A percentile compares a stretch with the other conserved stretches of the same genome.
Conservation (phyloP, 345 rosid species). For the Xanthoceras sorbifolium region DNA sequence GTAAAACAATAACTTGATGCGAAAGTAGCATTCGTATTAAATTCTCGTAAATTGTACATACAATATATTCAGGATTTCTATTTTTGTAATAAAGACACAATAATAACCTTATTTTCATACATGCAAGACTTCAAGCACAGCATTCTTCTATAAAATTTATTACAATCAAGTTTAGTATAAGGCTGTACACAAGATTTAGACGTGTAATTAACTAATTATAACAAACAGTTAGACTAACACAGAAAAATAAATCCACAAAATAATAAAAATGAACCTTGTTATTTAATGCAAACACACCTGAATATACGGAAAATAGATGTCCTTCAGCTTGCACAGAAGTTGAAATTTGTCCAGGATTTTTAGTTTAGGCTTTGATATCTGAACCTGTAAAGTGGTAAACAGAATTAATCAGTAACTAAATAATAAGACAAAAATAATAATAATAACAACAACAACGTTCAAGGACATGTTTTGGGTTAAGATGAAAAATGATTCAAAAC, state of each 20-base stretch:
- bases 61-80: neutral
- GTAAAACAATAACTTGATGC: neutral
- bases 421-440: neutral
- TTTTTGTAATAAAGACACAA: neutral
- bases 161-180: neutral
- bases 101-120: neutral
- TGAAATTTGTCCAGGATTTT: conserved; percentile 38
- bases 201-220: neutral
- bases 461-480: neutral
- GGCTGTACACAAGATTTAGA: neutral
- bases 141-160: neutral
- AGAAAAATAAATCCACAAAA: neutral
- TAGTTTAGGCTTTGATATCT: conserved; percentile 51
- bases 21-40: neutral
- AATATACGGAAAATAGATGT: conserved; percentile 79
- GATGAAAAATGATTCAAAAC: neutral
- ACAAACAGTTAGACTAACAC: neutral
- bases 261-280: neutral
- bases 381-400: conserved; percentile 48
- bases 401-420: neutral
- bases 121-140: neutral
- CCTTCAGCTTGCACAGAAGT: conserved; percentile 73
- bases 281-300: conserved; percentile 44
- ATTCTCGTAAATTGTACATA: neutral
- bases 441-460: neutral